Percentiles rank a stretch among this genome's conserved stretches.
phyloP scores from a whole-genome alignment of 768 basidiomycete genomes.

The Calocera cornea region DNA sequence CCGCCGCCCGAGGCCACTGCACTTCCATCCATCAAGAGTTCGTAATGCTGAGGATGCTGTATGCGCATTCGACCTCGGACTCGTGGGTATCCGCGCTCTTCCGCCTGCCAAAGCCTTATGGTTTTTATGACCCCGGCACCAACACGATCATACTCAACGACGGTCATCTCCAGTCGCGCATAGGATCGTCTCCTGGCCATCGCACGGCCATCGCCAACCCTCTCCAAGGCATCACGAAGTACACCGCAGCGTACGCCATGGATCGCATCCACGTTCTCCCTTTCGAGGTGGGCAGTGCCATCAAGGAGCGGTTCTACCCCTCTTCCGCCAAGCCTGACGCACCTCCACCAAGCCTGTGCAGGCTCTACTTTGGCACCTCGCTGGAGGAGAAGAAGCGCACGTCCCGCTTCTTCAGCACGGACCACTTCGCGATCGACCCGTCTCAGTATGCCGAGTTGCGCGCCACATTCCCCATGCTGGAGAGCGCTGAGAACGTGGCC shows the following conservation, averaged over 20 bases:
- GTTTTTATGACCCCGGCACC: slow-evolving; percentile 15
- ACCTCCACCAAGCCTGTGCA: slow-evolving; percentile 18
- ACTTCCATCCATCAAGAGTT: slow-evolving; percentile 13
- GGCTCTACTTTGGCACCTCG: slow-evolving; percentile 23
- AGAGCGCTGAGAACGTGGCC: slow-evolving; percentile 14
- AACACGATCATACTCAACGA: too few species aligned
- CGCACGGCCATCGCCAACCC: too few species aligned
- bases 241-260: slow-evolving; percentile 21
- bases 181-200: too few species aligned
- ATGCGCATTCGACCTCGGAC: slow-evolving; percentile 12
- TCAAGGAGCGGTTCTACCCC: slow-evolving; percentile 18
- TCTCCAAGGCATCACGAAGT: too few species aligned
- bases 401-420: slow-evolving; percentile 19
- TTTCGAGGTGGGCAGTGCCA: slow-evolving; percentile 7
- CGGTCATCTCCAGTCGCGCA: too few species aligned
- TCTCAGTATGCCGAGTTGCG: slow-evolving; percentile 15
- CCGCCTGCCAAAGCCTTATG: slow-evolving; percentile 17
- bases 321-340: background rate
- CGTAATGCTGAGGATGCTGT: slow-evolving; percentile 11
- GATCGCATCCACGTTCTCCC: slow-evolving; percentile 20
- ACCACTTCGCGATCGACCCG: slow-evolving; percentile 22
- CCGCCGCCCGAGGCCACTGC: background rate
- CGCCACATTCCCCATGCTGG: background rate
- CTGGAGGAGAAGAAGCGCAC: slow-evolving; percentile 8
- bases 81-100: slow-evolving; percentile 21